Base-by-base conservation (phyloP, 1,284 basidiomycete species). In the Rhodotorula glutinis region DNA sequence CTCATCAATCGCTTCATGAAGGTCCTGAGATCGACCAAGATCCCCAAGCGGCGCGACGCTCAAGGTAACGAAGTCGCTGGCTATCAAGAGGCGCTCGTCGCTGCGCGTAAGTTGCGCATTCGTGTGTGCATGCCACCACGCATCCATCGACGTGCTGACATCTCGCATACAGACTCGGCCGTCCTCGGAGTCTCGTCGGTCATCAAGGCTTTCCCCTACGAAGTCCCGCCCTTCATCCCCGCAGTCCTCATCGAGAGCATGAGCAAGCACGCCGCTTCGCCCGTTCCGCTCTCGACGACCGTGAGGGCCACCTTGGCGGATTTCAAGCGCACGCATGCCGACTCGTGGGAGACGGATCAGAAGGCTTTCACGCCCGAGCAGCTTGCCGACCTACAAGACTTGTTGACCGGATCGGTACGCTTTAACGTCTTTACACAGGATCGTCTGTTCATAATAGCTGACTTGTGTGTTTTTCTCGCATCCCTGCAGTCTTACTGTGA, bases 331-430 rank as follows among this genome's bases (percentile, higher is more conserved):
- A 78, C 77, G 13, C 78, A 80, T 60, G 76, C 77, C 49, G 81
- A 79, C 66, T 47, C 57, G 63, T 69, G 64, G 91, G 87, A 90
- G 72, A 90, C 90, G 75, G 94, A 98, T 79, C 89, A 94, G 78
- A 84, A 87, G 70, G 85, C 85, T 67, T 98, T 98, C 79, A 86
- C 90, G 74, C 90, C 94, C 78, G 92, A 95, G 76, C 92, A 95
- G 77, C 79, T 93, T 52, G 87, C 89, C 76, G 88, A 86, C 73
- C 83, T 96, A 74, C 90, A 91, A 52, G 90, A 89, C 53, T 91
- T 94, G 84, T 82, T 94, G 53, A 89, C 56, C 3, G 56, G 56
- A 13, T 47, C 43, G 43, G 49, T 51, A 25, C n/a, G 49, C 27
- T 27, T 27, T 17, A n/a, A n/a, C 13, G n/a, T n/a, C 25, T 9